Conservation (phyloP, 768 basidiomycete species). For the Antrodiella citrinella region DNA sequence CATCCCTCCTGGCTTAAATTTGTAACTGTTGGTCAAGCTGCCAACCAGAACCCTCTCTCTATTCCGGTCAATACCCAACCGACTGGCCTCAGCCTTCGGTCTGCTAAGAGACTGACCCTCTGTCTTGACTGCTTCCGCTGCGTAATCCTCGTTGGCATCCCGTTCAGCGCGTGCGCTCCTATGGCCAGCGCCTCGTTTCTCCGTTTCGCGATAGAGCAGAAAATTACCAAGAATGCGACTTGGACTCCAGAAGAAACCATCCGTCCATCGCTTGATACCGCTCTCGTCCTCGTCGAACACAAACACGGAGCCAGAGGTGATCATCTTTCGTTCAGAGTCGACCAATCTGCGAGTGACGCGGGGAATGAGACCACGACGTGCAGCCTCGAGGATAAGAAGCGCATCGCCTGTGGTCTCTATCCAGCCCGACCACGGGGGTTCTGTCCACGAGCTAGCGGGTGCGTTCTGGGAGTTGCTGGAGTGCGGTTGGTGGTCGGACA, state of each 20-base stretch:
- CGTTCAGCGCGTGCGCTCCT: constrained; percentile 40
- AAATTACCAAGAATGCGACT: constrained; percentile 92
- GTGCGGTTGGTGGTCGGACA: constrained; percentile 24
- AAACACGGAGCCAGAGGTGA: constrained; percentile 88
- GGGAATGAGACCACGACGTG: constrained; percentile 82
- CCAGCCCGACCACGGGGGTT: constrained; percentile 91
- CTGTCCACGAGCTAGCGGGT: constrained; percentile 51
- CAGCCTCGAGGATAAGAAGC: constrained; percentile 93
- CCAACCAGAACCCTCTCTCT: constrained; percentile 81
- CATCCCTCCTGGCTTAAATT: constrained; percentile 87
- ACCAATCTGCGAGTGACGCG: constrained; percentile 87
- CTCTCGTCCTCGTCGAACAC: constrained; percentile 97
- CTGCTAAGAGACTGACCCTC: constrained; percentile 47
- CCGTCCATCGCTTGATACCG: constrained; percentile 97
- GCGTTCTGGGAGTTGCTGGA: constrained; percentile 20
- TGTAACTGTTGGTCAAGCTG: constrained; percentile 86
- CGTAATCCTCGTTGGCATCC: constrained; percentile 24
- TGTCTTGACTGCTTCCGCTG: constrained; percentile 12
- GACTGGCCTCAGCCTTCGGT: constrained; percentile 45
- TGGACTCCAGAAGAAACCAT: constrained; percentile 95
- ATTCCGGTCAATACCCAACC: constrained; percentile 52
- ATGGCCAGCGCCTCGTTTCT: constrained; percentile 68
- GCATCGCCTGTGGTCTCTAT: constrained; percentile 95
- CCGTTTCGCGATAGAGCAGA: constrained; percentile 89
- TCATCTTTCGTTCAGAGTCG: constrained; percentile 89